Evolutionary conservation across 495 filamentous ascomycete species (phyloP).

Genomic region (Aspergillus mulundensis): DNA sequence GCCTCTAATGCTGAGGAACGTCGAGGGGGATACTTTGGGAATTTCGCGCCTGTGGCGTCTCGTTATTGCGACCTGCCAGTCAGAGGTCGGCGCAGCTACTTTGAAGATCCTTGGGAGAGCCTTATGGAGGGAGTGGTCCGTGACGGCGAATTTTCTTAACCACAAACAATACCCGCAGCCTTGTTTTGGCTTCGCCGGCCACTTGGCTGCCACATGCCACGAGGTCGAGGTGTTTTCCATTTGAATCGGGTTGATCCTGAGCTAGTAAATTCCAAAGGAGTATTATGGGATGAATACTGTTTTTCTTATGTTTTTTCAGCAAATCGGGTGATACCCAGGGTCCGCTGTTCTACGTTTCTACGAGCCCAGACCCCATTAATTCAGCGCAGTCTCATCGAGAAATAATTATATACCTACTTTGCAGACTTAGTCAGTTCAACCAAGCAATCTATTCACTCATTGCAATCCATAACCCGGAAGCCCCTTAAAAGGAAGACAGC

Average conservation of each 20-base stretch:
- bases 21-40: conserved; percentile 14
- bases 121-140: neutral
- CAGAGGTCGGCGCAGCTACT: conserved; percentile 22
- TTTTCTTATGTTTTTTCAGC: no score
- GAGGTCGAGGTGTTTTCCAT: no score
- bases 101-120: conserved; percentile 13
- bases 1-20: neutral
- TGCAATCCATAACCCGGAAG: neutral
- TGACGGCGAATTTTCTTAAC: neutral
- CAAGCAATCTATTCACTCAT: neutral
- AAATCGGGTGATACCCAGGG: neutral
- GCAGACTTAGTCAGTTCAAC: neutral
- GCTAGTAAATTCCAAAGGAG: no score
- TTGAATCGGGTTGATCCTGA: no score
- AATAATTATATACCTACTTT: neutral
- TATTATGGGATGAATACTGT: no score
- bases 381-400: neutral
- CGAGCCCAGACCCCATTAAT: neutral
- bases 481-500: neutral
- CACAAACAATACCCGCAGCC: no score
- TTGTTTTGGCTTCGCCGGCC: neutral
- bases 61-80: conserved; percentile 11
- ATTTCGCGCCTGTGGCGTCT: conserved; percentile 10
- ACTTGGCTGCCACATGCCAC: no score
- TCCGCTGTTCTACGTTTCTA: neutral